These are phyloP conservation scores for Discostella stelligeroides DNA, from an alignment of 108 stramenopile species.

Conservation along the genomic window DNA sequence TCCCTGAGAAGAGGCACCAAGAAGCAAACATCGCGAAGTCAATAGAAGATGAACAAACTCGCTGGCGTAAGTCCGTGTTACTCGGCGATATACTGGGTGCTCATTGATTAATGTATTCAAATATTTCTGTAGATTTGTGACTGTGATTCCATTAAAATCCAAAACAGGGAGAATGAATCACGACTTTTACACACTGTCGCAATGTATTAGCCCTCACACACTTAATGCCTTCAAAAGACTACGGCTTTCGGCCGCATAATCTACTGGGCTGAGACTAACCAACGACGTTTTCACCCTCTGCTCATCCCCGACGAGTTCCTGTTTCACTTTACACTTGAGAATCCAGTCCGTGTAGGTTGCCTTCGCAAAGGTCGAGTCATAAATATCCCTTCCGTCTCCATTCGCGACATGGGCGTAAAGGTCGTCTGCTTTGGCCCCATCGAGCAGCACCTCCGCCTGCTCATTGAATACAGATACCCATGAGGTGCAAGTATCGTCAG, in stretches of 20 bases:
- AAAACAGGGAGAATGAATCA: too few species aligned
- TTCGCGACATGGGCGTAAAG: constrained; percentile 53
- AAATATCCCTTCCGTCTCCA: constrained; percentile 54
- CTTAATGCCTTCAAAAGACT: constrained; percentile 78
- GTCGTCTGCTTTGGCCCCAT: constrained; percentile 86
- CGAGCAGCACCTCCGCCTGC: constrained; percentile 72
- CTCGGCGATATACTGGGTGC: too few species aligned
- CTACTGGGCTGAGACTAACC: constrained; percentile 72
- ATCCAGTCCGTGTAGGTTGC: constrained; percentile 85
- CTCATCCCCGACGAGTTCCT: constrained; percentile 93
- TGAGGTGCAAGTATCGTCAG: constrained; percentile 79
- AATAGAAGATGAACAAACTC: too few species aligned
- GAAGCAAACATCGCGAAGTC: too few species aligned
- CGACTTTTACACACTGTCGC: too few species aligned
- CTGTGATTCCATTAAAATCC: too few species aligned
- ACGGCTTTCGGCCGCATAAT: constrained; percentile 81
- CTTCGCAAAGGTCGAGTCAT: constrained; percentile 75
- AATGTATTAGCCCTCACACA: too few species aligned
- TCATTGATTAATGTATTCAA: too few species aligned
- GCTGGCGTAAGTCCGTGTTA: too few species aligned
- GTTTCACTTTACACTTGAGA: constrained; percentile 90
- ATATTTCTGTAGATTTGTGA: too few species aligned
- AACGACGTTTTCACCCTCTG: constrained; percentile 81
- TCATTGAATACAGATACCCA: constrained; percentile 96
- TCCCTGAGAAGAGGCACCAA: too few species aligned